A percentile compares a stretch with the other conserved stretches of the same genome.
These are phyloP conservation scores for Eimeria tenella DNA, from an alignment of 169 alveolate genomes.

Conservation along the genomic window DNA sequence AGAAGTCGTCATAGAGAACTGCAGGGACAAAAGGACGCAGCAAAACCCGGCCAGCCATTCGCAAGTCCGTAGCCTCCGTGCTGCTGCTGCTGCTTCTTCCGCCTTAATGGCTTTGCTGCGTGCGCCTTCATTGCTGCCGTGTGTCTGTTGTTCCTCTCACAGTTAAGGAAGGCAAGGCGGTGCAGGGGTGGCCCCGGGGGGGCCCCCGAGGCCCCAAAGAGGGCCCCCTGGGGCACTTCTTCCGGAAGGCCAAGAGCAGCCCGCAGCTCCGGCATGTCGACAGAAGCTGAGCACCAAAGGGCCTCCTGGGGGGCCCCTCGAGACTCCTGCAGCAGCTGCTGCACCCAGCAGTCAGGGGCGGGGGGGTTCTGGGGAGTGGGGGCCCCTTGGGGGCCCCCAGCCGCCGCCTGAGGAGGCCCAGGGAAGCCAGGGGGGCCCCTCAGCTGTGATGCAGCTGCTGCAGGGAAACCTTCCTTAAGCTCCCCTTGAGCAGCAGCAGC, in stretches of 20 bases:
- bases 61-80: not conserved
- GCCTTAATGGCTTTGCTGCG: not conserved
- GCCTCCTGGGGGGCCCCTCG: constrained; percentile 42
- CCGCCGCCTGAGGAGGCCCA: not conserved
- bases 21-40: not conserved
- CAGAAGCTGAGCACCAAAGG: not conserved
- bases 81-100: not conserved
- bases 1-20: constrained; percentile 2
- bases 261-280: not conserved
- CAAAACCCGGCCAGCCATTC: not conserved
- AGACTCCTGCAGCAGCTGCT: not conserved
- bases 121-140: not conserved
- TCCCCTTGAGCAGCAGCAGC: not conserved
- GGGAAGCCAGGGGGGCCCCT: not conserved
- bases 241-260: constrained; percentile 11
- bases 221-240: not conserved
- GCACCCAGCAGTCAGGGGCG: constrained; percentile 21
- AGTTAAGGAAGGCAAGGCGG: constrained; percentile 28
- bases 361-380: not conserved
- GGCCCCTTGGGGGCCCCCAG: not conserved
- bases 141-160: constrained; percentile 5
- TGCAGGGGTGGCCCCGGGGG: constrained; percentile 19
- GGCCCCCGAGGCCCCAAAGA: not conserved
- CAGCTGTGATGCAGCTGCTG: not conserved
- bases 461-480: not conserved